phyloP scores from a whole-genome alignment of 75 land plant genomes.

The Pinus taeda region DNA sequence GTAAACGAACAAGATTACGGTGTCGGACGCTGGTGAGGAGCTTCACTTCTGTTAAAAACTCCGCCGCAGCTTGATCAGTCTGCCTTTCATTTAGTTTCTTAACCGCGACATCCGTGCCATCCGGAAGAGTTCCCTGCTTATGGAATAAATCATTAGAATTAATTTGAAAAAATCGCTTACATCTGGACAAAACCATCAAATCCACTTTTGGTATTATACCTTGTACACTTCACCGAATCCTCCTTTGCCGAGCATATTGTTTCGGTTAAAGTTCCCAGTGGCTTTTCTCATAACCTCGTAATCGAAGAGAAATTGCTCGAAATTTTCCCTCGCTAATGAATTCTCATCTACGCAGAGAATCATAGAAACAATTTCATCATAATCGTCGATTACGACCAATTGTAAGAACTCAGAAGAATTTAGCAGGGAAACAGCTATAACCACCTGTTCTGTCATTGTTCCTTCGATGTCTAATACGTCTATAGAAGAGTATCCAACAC shows the following conservation, averaged over 20 bases:
- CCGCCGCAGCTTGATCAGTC: not conserved
- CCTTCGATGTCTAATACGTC: not conserved
- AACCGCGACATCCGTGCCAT: slow-evolving; percentile 11
- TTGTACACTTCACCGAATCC: slow-evolving; percentile 17
- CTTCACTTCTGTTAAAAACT: slow-evolving; percentile 20
- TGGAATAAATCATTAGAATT: not conserved
- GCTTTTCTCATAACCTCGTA: not conserved
- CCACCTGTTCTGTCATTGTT: not conserved
- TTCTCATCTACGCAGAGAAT: not conserved
- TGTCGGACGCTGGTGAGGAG: slow-evolving; percentile 15
- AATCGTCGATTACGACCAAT: no score
- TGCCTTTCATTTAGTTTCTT: slow-evolving; percentile 9
- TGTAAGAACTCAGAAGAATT: no score
- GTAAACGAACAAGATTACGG: slow-evolving; percentile 20
- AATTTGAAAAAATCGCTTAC: not conserved
- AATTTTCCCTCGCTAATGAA: not conserved
- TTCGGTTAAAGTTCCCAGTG: not conserved
- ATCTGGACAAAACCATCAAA: not conserved
- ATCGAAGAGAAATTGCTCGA: not conserved
- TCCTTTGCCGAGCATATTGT: slow-evolving; percentile 11
- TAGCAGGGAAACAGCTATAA: no score
- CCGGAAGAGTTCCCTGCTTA: slow-evolving; percentile 1
- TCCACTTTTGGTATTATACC: not conserved
- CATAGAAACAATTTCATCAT: no score
- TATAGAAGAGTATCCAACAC: not conserved